phyloP scores from a whole-genome alignment of 2,329 filamentous ascomycete genomes.

The Byssoonygena ceratinophila region DNA sequence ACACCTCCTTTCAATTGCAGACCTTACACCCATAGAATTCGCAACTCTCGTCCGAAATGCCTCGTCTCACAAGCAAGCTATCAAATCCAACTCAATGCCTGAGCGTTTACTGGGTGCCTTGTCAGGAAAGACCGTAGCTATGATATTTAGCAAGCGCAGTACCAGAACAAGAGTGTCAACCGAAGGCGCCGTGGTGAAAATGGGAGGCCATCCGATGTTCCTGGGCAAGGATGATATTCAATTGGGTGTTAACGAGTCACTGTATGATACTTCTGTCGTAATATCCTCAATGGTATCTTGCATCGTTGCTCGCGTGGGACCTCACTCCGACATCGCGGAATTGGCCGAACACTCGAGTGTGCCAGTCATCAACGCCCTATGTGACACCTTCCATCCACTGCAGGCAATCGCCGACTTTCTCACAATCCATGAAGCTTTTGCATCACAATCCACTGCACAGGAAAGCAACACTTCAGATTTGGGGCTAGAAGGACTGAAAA shows the following conservation, averaged over 20 bases:
- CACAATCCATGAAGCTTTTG: constrained; percentile 73
- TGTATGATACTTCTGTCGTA: constrained; percentile 84
- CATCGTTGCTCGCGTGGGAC: constrained; percentile 68
- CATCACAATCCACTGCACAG: constrained; percentile 29
- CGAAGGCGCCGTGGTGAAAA: constrained; percentile 74
- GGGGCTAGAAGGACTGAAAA: constrained; percentile 70
- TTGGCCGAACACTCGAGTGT: constrained; percentile 64
- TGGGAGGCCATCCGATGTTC: constrained; percentile 95
- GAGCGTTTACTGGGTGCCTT: constrained; percentile 52
- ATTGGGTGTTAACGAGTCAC: constrained; percentile 82
- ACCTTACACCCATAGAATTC: constrained; percentile 71
- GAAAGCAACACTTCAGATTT: constrained; percentile 39
- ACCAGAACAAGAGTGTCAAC: constrained; percentile 90
- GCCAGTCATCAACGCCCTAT: constrained; percentile 78
- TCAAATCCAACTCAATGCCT: constrained; percentile 59
- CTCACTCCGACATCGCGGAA: constrained; percentile 62
- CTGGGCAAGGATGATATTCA: constrained; percentile 93
- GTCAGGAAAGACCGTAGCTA: constrained; percentile 69
- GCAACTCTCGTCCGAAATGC: constrained; percentile 75
- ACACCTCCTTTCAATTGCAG: constrained; percentile 83
- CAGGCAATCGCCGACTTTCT: constrained; percentile 92
- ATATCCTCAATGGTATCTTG: constrained; percentile 88
- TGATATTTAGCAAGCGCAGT: constrained; percentile 95
- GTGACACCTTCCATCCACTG: constrained; percentile 82
- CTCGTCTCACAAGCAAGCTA: constrained; percentile 59